phyloP scores from a whole-genome alignment of 2,329 filamentous ascomycete species.

The Ophiocordyceps robertsii region DNA sequence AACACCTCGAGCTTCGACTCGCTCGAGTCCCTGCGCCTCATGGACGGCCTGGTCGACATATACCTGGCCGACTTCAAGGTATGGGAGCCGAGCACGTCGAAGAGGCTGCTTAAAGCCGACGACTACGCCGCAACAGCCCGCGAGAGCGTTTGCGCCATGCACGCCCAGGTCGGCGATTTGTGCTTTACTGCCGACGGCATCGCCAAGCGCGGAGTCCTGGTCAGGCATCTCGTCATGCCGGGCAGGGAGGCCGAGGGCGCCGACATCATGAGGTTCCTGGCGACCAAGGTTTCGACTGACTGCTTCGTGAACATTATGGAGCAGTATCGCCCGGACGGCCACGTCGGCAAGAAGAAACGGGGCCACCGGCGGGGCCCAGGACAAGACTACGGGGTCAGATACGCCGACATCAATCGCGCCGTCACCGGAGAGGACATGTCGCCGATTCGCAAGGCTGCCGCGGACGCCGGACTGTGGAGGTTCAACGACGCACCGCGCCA shows the following conservation, averaged over 20 bases:
- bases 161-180: slow-evolving; percentile 68
- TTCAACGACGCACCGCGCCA: slow-evolving; percentile 53
- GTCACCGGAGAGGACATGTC: slow-evolving; percentile 45
- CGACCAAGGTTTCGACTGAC: slow-evolving; percentile 57
- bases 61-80: slow-evolving; percentile 86
- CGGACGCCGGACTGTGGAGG: slow-evolving; percentile 62
- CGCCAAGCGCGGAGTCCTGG: slow-evolving; percentile 61
- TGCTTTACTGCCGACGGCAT: slow-evolving; percentile 73
- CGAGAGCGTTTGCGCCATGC: slow-evolving; percentile 71
- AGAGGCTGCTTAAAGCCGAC: slow-evolving; percentile 62
- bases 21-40: slow-evolving; percentile 52
- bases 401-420: slow-evolving; percentile 66
- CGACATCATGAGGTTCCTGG: slow-evolving; percentile 65
- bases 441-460: slow-evolving; percentile 52
- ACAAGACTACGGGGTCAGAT: slow-evolving; percentile 39
- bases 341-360: slow-evolving; percentile 58
- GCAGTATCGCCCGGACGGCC: slow-evolving; percentile 68
- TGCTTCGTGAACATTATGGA: slow-evolving; percentile 82
- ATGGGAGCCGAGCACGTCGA: slow-evolving; percentile 54
- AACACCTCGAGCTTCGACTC: slow-evolving; percentile 78
- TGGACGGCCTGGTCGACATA: slow-evolving; percentile 72
- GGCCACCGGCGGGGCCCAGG: slow-evolving; percentile 6
- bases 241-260: slow-evolving; percentile 60
- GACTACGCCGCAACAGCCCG: slow-evolving; percentile 59
- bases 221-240: slow-evolving; percentile 78